These are phyloP conservation scores for Aspergillus calidoustus DNA, from an alignment of 2,329 filamentous ascomycete genomes.

Conservation along the genomic window DNA sequence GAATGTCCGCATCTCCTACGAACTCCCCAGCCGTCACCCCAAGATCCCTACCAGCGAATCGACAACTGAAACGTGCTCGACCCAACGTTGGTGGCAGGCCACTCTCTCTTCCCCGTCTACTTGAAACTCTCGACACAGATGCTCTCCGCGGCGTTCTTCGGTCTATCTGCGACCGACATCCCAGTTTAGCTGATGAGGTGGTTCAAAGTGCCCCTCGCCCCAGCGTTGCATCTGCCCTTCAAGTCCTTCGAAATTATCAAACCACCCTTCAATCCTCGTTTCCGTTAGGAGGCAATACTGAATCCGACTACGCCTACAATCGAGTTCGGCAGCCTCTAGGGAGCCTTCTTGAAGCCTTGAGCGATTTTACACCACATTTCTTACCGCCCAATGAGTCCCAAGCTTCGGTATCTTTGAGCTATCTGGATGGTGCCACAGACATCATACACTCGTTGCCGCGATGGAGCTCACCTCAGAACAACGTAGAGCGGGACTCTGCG, in stretches of 20 bases:
- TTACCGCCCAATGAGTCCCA: slow-evolving; percentile 89
- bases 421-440: slow-evolving; percentile 86
- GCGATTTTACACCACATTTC: slow-evolving; percentile 94
- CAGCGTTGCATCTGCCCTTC: slow-evolving; percentile 76
- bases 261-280: slow-evolving; percentile 76
- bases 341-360: slow-evolving; percentile 83
- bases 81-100: slow-evolving; percentile 72
- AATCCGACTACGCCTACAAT: slow-evolving; percentile 93
- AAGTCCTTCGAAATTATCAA: slow-evolving; percentile 82
- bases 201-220: slow-evolving; percentile 84
- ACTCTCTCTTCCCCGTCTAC: slow-evolving; percentile 73
- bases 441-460: slow-evolving; percentile 87
- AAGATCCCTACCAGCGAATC: slow-evolving; percentile 68
- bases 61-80: slow-evolving; percentile 69
- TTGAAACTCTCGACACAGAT: slow-evolving; percentile 87
- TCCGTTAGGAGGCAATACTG: slow-evolving; percentile 80
- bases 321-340: slow-evolving; percentile 80
- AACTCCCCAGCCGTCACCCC: slow-evolving; percentile 77
- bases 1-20: slow-evolving; percentile 88
- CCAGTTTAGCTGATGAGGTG: slow-evolving; percentile 83
- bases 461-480: slow-evolving; percentile 87
- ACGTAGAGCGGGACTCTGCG: slow-evolving; percentile 89
- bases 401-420: slow-evolving; percentile 79
- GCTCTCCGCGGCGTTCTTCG: slow-evolving; percentile 86
- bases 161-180: slow-evolving; percentile 87